Percentiles rank a stretch among this genome's conserved stretches.
Evolutionary conservation across 73 alveolate species (phyloP).

Genomic region (Paraurostyla sp.): DNA sequence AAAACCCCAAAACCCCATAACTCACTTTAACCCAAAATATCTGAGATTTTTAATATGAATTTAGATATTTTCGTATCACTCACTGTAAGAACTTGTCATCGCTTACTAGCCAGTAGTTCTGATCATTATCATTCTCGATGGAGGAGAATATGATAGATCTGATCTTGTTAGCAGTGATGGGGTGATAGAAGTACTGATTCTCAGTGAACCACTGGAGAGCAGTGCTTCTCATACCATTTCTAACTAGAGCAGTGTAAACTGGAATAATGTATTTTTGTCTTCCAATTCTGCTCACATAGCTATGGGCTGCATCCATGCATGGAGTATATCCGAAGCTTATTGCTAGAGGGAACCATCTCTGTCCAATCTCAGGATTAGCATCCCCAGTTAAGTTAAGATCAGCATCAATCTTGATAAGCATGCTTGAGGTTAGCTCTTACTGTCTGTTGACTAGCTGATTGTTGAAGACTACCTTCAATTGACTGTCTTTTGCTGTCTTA

Average conservation of each 20-base stretch:
- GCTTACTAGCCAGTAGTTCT: no score
- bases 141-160: slow-evolving; percentile 3
- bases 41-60: no score
- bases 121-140: no score
- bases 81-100: no score
- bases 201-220: slow-evolving; percentile 67
- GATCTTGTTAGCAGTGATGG: slow-evolving; percentile 67
- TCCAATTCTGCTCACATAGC: slow-evolving; percentile 68
- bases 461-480: slow-evolving; percentile 28
- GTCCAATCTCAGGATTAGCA: slow-evolving; percentile 59
- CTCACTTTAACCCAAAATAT: no score
- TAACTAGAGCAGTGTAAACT: slow-evolving; percentile 75
- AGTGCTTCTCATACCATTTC: not conserved
- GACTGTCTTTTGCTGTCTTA: not conserved
- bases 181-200: slow-evolving; percentile 77
- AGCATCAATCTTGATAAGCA: slow-evolving; percentile 45
- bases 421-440: slow-evolving; percentile 9
- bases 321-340: not conserved
- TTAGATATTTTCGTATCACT: no score
- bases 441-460: slow-evolving; percentile 17
- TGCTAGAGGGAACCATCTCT: slow-evolving; percentile 69
- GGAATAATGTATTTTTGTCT: slow-evolving; percentile 91
- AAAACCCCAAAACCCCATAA: no score
- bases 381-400: slow-evolving; percentile 37
- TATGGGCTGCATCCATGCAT: slow-evolving; percentile 53